These are phyloP conservation scores for Colletotrichum tropicicola DNA, from an alignment of 2,329 filamentous ascomycete species.

Conservation along the genomic window DNA sequence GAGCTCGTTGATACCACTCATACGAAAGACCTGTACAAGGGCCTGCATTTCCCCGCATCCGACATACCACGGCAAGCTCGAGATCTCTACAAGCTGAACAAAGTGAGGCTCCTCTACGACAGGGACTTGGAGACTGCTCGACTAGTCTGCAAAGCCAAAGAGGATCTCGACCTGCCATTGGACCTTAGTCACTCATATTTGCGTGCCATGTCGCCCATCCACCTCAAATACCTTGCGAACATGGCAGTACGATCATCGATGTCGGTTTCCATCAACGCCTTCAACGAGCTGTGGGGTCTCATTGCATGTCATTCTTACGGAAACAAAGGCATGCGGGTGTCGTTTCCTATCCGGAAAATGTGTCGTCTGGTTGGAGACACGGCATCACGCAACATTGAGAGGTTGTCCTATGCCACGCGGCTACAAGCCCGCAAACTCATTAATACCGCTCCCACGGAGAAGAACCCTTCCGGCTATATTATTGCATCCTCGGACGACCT, in stretches of 20 bases:
- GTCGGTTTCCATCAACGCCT: conserved; percentile 92
- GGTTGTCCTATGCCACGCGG: conserved; percentile 85
- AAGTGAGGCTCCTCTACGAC: conserved; percentile 87
- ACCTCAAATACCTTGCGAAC: conserved; percentile 85
- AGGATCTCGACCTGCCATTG: conserved; percentile 78
- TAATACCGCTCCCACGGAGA: conserved; percentile 82
- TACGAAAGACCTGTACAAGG: conserved; percentile 86
- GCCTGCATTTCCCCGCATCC: conserved; percentile 86
- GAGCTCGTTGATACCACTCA: conserved; percentile 84
- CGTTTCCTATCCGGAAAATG: conserved; percentile 92
- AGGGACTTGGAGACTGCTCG: conserved; percentile 82
- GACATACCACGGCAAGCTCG: conserved; percentile 88
- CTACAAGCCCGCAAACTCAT: conserved; percentile 89
- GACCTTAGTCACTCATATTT: conserved; percentile 88
- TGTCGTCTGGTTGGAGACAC: conserved; percentile 88
- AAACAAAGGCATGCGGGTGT: conserved; percentile 82
- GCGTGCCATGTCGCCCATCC: conserved; percentile 89
- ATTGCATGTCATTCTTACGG: conserved; percentile 90
- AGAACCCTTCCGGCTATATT: conserved; percentile 89
- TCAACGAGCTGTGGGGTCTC: conserved; percentile 86
- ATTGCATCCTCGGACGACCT: conserved; percentile 89
- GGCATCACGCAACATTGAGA: conserved; percentile 86
- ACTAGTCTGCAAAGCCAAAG: conserved; percentile 79
- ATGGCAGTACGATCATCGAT: conserved; percentile 95
- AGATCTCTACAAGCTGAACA: conserved; percentile 91